A percentile compares a stretch with the other conserved stretches of the same genome.
phyloP scores from a whole-genome alignment of 371 early-diverging fungal species.

The Lichtheimia ramosa region DNA sequence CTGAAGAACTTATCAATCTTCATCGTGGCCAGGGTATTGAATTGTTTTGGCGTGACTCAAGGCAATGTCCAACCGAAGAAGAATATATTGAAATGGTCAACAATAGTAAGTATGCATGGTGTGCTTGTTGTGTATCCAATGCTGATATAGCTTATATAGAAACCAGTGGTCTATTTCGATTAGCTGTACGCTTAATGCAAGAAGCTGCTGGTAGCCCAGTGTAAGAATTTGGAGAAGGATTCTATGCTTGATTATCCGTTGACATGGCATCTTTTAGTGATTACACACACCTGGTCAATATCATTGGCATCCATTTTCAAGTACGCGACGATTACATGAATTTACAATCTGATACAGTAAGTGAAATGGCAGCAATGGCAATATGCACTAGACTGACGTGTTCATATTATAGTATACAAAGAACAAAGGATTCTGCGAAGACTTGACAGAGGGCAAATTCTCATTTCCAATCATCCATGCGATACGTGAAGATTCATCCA shows the following conservation, averaged over 20 bases:
- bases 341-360: slow-evolving; percentile 75
- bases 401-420: slow-evolving; percentile 67
- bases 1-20: slow-evolving; percentile 81
- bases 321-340: slow-evolving; percentile 96
- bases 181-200: slow-evolving; percentile 93
- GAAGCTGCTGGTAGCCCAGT: slow-evolving; percentile 46
- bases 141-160: slow-evolving; percentile 44
- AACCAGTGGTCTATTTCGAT: slow-evolving; percentile 90
- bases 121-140: neutral
- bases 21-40: slow-evolving; percentile 90
- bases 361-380: neutral
- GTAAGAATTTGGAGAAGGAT: slow-evolving; percentile 27
- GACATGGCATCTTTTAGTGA: slow-evolving; percentile 38
- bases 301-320: slow-evolving; percentile 92
- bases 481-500: slow-evolving; percentile 60
- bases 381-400: neutral
- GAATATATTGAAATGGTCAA: slow-evolving; percentile 89
- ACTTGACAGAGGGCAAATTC: slow-evolving; percentile 96
- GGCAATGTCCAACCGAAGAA: slow-evolving; percentile 77
- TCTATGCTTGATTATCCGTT: neutral
- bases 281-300: slow-evolving; percentile 76
- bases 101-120: slow-evolving; percentile 63
- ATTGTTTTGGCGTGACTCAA: slow-evolving; percentile 79
- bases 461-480: slow-evolving; percentile 92
- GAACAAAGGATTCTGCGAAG: slow-evolving; percentile 96